A percentile compares a stretch with the other conserved stretches of the same genome.
These are phyloP conservation scores for Plasmopara viticola DNA, from an alignment of 352 stramenopile genomes.

Conservation along the genomic window DNA sequence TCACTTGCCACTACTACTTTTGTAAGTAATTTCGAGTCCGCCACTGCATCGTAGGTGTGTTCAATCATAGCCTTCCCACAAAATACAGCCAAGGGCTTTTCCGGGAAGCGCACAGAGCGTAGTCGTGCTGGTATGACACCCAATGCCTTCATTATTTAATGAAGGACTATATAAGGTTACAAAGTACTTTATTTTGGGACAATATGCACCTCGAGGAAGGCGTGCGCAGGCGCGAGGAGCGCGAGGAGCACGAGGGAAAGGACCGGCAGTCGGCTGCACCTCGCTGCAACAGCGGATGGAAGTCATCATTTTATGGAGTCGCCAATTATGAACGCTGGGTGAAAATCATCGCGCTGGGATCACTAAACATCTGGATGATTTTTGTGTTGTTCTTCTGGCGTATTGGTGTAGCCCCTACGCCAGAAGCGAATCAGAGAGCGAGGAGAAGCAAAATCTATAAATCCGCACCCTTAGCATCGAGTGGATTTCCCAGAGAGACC, in stretches of 20 bases:
- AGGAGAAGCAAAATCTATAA: constrained; percentile 13
- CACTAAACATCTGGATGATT: constrained; percentile 52
- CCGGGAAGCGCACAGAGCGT: constrained; percentile 69
- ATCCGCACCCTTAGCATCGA: constrained; percentile 23
- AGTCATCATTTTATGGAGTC: constrained; percentile 13
- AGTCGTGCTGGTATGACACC: constrained; percentile 73
- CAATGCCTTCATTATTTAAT: constrained; percentile 42
- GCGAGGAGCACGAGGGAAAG: constrained; percentile 35
- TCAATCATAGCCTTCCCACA: constrained; percentile 80
- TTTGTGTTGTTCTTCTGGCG: constrained; percentile 55
- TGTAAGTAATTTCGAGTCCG: constrained; percentile 37
- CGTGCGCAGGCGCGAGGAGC: constrained; percentile 36
- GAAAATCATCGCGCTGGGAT: constrained; percentile 42
- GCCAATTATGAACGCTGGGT: constrained; percentile 54
- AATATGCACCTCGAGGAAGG: constrained; percentile 57
- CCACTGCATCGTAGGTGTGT: constrained; percentile 66
- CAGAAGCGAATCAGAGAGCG: constrained; percentile 12
- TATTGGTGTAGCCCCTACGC: constrained; percentile 3
- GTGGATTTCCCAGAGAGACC: constrained; percentile 48
- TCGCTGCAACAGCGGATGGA: constrained; percentile 17
- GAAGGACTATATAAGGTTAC: constrained; percentile 6
- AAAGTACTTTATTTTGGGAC: background rate
- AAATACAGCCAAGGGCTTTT: constrained; percentile 72
- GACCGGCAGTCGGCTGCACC: constrained; percentile 39
- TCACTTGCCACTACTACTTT: constrained; percentile 82